Evolutionary conservation across 2,329 filamentous ascomycete genomes (phyloP), one percentile per base, ranked within the genome.

Genomic region (Fusarium goolgardi): DNA sequence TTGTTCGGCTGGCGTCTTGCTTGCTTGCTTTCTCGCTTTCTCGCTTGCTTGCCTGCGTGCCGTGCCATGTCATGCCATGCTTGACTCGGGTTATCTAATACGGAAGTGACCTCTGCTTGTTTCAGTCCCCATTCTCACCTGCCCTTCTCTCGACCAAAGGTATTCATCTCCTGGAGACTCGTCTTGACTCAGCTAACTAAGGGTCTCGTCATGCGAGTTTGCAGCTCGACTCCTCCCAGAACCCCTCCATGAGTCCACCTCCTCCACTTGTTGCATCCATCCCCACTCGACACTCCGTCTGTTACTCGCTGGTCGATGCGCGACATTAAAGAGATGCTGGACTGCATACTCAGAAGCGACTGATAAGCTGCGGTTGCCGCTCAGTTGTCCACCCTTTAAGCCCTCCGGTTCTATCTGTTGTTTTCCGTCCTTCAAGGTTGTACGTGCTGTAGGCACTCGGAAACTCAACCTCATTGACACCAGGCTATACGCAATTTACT

Each of bases 331-430:
- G 59, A 68, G 55, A 68, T 61, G 71, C 64, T 65, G 62, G 65
- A 52, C 60, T 70, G 61, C 60, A 72, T 65, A 60, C 58, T 59
- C 59, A 61, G 63, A 66, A 71, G 67, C 63, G 55, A 73, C 71
- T 73, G 71, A 73, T 73, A 73, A 73, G 71, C 68, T 73, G 69
- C 65, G 52, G 70, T 63, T 73, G 71, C 68, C 71, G 68, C 71
- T 70, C 67, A 70, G 64, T 55, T 68, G 61, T 63, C 63, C 64
- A 70, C 64, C 58, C 66, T 64, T 59, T 69, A 53, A 67, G 64
- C 71, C 64, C 62, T 69, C 50, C 55, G 58, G 57, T 73, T 70
- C 55, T 69, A 65, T 62, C 64, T 65, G 55, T 59, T 65, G 55
- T 52, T 56, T 70, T 58, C 46, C 43, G 65, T 60, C 56, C 52